Conservation (phyloP, 2,329 filamentous ascomycete species). For the Diaporthe capsici region DNA sequence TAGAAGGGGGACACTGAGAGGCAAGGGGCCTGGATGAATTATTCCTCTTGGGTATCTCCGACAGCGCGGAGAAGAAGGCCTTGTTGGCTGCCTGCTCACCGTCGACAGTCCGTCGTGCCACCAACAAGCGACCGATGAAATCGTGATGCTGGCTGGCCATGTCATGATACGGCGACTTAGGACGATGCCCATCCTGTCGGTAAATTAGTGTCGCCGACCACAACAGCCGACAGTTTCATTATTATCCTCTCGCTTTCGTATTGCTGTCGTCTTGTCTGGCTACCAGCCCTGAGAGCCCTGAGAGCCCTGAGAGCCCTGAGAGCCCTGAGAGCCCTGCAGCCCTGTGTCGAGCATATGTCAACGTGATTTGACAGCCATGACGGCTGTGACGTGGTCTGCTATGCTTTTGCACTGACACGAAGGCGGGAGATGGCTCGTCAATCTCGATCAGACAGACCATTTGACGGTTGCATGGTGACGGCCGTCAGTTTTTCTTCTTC, state of each 20-base stretch:
- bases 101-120: background rate
- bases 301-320: background rate
- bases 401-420: constrained; percentile 5
- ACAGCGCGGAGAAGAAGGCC: background rate
- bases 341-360: constrained; percentile 20
- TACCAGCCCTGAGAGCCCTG: background rate
- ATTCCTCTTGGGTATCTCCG: background rate
- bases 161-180: background rate
- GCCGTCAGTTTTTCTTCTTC: constrained; percentile 1
- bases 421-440: background rate
- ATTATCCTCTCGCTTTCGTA: background rate
- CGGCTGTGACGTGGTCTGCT: constrained; percentile 14
- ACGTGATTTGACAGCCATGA: background rate
- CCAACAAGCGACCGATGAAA: background rate
- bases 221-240: constrained; percentile 5
- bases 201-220: constrained; percentile 28
- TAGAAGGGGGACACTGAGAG: background rate
- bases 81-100: background rate
- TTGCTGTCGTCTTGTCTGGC: constrained; percentile 1
- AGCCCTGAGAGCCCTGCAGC: constrained; percentile 24
- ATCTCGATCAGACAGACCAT: constrained; percentile 29
- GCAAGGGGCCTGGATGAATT: background rate
- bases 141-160: background rate
- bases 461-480: constrained; percentile 31
- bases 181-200: constrained; percentile 6